Percentiles rank a stretch among this genome's conserved stretches.
Evolutionary conservation across 371 early-diverging fungal species (phyloP).

Genomic region (Mucor lusitanicus): DNA sequence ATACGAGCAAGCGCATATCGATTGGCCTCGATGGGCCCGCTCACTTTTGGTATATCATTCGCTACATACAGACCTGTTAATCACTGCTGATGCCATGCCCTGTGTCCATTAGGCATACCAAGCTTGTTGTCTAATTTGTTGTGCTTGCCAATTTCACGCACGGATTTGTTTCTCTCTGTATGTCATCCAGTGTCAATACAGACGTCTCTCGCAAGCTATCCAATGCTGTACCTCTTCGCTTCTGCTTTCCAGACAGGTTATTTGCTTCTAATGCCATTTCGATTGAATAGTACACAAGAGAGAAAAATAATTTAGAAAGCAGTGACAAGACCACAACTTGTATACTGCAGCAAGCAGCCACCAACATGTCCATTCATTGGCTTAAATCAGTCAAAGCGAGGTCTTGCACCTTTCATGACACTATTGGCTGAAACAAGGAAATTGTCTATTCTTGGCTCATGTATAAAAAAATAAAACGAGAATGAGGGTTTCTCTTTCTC

Average conservation of each 20-base stretch:
- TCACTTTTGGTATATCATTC: slow-evolving; percentile 12
- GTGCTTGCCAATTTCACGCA: slow-evolving; percentile 17
- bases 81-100: background rate
- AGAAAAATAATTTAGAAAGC: background rate
- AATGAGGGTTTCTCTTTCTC: background rate
- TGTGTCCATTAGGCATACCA: background rate
- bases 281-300: background rate
- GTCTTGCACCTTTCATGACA: background rate
- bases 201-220: too few species aligned
- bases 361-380: slow-evolving; percentile 1
- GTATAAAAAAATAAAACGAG: background rate
- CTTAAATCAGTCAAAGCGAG: slow-evolving; percentile 3
- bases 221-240: slow-evolving; percentile 28
- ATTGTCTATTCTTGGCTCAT: background rate
- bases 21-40: slow-evolving; percentile 24
- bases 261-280: background rate
- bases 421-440: background rate
- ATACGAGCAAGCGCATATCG: slow-evolving; percentile 59
- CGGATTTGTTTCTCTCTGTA: slow-evolving; percentile 22
- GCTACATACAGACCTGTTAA: slow-evolving; percentile 3
- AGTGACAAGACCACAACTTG: background rate
- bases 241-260: slow-evolving; percentile 14
- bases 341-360: background rate
- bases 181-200: background rate
- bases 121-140: slow-evolving; percentile 11